Conservation (phyloP, 2,329 filamentous ascomycete species). For the Exophiala oligosperma region DNA sequence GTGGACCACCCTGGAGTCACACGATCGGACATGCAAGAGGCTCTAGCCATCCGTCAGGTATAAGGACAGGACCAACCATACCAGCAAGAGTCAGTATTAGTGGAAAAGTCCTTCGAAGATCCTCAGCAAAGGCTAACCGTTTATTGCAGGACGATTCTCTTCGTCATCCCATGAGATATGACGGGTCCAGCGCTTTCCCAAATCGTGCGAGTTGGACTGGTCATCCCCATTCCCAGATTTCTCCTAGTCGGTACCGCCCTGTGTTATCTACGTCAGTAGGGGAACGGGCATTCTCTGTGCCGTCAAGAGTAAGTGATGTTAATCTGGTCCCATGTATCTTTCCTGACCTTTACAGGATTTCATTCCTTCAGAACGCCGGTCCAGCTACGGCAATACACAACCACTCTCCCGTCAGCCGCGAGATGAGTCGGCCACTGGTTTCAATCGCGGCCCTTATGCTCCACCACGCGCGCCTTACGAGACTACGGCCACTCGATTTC, state of each 20-base stretch:
- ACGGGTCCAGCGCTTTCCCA: not conserved
- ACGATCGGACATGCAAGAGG: not conserved
- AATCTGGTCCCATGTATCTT: not conserved
- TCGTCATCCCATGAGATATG: constrained; percentile 1
- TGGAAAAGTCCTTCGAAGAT: not conserved
- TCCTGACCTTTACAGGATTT: constrained; percentile 10
- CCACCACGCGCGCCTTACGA: constrained; percentile 5
- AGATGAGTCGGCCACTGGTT: constrained; percentile 10
- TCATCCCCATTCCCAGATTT: constrained; percentile 6
- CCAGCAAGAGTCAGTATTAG: not conserved
- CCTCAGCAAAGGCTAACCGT: not conserved
- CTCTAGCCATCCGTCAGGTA: not conserved
- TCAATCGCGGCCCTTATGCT: constrained; percentile 12
- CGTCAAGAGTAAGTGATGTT: constrained; percentile 10
- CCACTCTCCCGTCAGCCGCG: constrained; percentile 14
- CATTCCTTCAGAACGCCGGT: constrained; percentile 5
- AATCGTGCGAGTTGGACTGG: constrained; percentile 6
- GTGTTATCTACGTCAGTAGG: constrained; percentile 5
- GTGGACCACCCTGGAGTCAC: constrained; percentile 2
- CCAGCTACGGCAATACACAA: constrained; percentile 14
- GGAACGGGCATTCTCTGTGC: not conserved
- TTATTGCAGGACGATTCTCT: not conserved
- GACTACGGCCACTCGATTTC: constrained; percentile 12
- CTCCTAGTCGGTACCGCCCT: constrained; percentile 8
- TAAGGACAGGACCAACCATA: not conserved